phyloP scores from a whole-genome alignment of 345 rosid species.

The Eucalyptus cloeziana region DNA sequence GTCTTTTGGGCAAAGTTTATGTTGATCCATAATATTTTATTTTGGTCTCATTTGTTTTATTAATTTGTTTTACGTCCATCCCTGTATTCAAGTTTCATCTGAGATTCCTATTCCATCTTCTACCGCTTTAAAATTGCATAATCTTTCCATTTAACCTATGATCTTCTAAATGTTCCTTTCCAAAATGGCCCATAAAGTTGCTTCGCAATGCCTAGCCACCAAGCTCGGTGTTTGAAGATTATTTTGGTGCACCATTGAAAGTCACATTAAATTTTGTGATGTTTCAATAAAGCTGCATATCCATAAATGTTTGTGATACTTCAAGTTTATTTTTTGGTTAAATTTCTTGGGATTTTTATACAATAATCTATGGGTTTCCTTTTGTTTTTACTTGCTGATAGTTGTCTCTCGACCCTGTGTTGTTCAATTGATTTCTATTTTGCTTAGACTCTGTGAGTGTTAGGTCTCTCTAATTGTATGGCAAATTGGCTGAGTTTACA shows the following conservation, averaged over 20 bases:
- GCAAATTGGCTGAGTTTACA: not conserved
- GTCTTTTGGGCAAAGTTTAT: not conserved
- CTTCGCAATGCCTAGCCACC: not conserved
- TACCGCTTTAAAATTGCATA: not conserved
- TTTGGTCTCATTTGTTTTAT: not conserved
- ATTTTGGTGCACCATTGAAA: not conserved
- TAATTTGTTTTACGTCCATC: not conserved
- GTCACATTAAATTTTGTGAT: not conserved
- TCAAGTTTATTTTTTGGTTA: not conserved
- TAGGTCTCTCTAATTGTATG: not conserved
- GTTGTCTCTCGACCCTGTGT: not conserved
- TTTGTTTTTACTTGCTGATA: not conserved
- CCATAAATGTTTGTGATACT: not conserved
- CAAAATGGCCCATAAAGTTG: not conserved
- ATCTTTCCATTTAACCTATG: not conserved
- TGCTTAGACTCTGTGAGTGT: not conserved
- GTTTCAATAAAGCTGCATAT: not conserved
- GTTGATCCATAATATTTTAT: not conserved
- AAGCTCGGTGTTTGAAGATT: not conserved
- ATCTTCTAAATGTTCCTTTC: not conserved
- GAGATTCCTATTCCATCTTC: not conserved
- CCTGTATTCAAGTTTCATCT: not conserved
- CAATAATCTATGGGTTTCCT: not conserved
- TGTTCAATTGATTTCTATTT: not conserved
- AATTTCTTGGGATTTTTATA: not conserved